Conservation (phyloP, 2,329 filamentous ascomycete genomes). For the Cladosporium sphaerospermum region DNA sequence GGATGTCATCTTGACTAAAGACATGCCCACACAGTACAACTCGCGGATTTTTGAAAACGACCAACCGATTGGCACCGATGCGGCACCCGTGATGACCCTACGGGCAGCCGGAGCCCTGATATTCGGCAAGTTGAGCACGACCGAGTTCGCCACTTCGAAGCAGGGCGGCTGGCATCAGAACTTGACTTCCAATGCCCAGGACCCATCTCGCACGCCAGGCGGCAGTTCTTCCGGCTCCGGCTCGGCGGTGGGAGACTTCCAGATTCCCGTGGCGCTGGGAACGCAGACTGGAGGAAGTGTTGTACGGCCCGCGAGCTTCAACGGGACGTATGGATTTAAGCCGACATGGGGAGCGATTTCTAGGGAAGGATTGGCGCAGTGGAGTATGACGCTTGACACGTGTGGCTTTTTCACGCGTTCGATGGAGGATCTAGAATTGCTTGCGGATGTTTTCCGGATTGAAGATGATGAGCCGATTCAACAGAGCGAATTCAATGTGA, state of each 20-base stretch:
- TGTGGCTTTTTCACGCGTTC: constrained; percentile 55
- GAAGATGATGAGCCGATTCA: constrained; percentile 41
- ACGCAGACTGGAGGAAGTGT: constrained; percentile 62
- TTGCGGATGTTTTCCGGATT: constrained; percentile 50
- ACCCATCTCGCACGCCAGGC: constrained; percentile 51
- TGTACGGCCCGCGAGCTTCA: constrained; percentile 59
- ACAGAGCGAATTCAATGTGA: constrained; percentile 26
- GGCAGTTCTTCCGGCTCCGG: constrained; percentile 63
- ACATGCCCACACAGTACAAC: constrained; percentile 54
- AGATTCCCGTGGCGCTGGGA: constrained; percentile 55
- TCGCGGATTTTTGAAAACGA: constrained; percentile 49
- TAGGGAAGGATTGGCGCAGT: constrained; percentile 55
- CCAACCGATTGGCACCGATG: constrained; percentile 42
- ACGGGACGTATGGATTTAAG: constrained; percentile 59
- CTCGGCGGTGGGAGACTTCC: constrained; percentile 59
- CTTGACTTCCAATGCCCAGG: constrained; percentile 52
- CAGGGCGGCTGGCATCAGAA: constrained; percentile 37
- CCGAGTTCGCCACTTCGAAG: constrained; percentile 56
- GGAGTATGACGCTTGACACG: constrained; percentile 56
- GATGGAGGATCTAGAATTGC: constrained; percentile 52
- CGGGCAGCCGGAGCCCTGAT: constrained; percentile 52
- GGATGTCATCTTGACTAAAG: constrained; percentile 54
- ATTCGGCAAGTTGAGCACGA: constrained; percentile 55
- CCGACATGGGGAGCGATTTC: constrained; percentile 60
- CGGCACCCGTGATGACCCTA: constrained; percentile 47